Evolutionary conservation across 169 alveolate species (phyloP).

Genomic region (Eimeria acervulina): DNA sequence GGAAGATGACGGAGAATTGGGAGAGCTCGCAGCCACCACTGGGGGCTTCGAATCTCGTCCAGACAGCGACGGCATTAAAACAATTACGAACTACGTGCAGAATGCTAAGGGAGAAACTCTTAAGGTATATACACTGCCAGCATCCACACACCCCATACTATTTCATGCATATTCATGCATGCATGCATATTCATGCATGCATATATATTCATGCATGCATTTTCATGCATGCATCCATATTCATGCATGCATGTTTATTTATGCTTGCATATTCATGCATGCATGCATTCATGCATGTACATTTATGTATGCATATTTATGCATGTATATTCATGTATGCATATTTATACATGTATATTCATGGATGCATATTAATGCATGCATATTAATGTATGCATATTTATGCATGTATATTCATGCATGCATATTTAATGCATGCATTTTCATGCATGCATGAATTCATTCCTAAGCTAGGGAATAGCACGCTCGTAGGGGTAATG

Average conservation of each 20-base stretch:
- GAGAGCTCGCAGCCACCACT: conserved; percentile 61
- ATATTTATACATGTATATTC: not conserved
- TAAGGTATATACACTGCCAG: conserved; percentile 87
- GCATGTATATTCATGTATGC: not conserved
- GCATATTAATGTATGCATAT: too few relatives aligned
- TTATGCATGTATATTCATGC: not conserved
- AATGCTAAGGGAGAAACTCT: conserved; percentile 90
- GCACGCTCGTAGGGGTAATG: too few relatives aligned
- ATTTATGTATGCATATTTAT: not conserved
- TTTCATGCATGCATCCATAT: not conserved
- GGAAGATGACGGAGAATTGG: conserved; percentile 78
- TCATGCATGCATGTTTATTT: not conserved
- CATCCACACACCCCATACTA: too few relatives aligned
- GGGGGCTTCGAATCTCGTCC: conserved; percentile 75
- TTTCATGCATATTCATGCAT: not conserved
- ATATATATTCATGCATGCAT: not conserved
- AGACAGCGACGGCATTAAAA: conserved; percentile 87
- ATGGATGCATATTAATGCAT: not conserved
- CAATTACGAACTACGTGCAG: conserved; percentile 88
- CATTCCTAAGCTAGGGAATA: too few relatives aligned
- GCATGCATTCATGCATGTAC: not conserved
- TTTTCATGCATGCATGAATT: too few relatives aligned
- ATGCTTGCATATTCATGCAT: not conserved
- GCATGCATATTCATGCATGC: not conserved
- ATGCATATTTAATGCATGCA: not conserved